phyloP scores from a whole-genome alignment of 192 early-diverging fungal genomes.

The Coemansia sp. region DNA sequence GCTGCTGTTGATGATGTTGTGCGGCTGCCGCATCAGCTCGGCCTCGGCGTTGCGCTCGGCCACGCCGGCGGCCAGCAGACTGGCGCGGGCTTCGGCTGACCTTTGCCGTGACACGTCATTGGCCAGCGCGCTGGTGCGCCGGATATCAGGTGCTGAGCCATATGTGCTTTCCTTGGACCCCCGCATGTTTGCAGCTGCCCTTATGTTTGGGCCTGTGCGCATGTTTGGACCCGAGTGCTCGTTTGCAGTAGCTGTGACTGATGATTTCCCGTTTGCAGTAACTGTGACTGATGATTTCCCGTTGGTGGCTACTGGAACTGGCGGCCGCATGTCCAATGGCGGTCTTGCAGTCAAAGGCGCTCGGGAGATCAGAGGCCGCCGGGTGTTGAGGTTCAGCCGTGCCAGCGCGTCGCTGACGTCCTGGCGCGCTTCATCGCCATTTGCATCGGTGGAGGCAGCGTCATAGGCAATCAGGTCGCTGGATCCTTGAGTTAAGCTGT shows the following conservation, averaged over 20 bases:
- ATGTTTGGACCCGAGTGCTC: background rate
- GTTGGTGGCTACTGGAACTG: background rate
- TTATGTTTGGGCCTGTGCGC: background rate
- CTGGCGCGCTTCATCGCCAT: conserved; percentile 8
- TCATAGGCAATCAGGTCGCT: background rate
- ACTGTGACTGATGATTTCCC: background rate
- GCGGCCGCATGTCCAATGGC: background rate
- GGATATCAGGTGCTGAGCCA: conserved; percentile 17
- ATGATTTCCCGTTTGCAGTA: background rate
- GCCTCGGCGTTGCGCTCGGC: conserved; percentile 47
- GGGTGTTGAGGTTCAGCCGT: conserved; percentile 21
- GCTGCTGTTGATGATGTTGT: conserved; percentile 8
- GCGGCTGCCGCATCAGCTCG: conserved; percentile 15
- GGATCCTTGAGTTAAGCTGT: conserved; percentile 8
- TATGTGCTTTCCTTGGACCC: background rate
- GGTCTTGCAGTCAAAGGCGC: background rate
- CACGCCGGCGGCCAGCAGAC: conserved; percentile 40
- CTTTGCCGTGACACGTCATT: conserved; percentile 36
- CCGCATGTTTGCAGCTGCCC: background rate
- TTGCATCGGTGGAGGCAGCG: background rate
- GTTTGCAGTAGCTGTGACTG: background rate
- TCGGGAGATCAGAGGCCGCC: background rate
- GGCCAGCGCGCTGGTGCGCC: conserved; percentile 23
- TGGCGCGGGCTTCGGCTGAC: conserved; percentile 47
- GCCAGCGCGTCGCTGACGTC: conserved; percentile 21